These are phyloP conservation scores for Diaporthe citri DNA, from an alignment of 2,329 filamentous ascomycete species.

Conservation along the genomic window DNA sequence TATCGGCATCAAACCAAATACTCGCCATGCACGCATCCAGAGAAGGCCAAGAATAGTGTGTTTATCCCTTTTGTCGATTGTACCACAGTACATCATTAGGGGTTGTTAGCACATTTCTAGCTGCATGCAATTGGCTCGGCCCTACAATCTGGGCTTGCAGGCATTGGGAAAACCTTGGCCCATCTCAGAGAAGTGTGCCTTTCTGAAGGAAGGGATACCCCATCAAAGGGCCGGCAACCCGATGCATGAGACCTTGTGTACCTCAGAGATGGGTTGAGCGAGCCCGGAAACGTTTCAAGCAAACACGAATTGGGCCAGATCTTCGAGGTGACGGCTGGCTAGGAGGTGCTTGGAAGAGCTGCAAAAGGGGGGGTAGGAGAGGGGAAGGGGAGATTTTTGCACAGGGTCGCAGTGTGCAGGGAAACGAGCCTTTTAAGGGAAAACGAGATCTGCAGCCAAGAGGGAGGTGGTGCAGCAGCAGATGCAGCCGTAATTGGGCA, in stretches of 20 bases:
- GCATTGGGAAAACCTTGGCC: background rate
- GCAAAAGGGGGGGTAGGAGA: background rate
- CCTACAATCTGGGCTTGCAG: background rate
- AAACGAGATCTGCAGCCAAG: conserved; percentile 32
- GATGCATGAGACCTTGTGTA: conserved; percentile 17
- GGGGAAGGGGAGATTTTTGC: background rate
- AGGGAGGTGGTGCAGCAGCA: conserved; percentile 26
- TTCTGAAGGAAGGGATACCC: conserved; percentile 9
- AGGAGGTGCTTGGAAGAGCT: background rate
- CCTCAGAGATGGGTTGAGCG: conserved; percentile 26
- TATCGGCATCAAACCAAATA: background rate
- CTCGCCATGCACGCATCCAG: background rate
- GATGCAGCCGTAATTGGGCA: conserved; percentile 23
- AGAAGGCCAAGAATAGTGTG: no score
- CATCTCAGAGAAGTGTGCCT: conserved; percentile 14
- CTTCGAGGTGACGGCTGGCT: background rate
- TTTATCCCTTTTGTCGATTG: background rate
- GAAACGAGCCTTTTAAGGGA: conserved; percentile 20
- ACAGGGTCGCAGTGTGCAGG: conserved; percentile 19
- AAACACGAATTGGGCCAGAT: conserved; percentile 1
- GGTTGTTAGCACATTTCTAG: background rate
- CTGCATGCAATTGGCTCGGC: background rate
- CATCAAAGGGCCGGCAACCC: background rate
- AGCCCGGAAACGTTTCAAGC: conserved; percentile 25
- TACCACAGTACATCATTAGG: background rate